Evolutionary conservation across 2,329 filamentous ascomycete genomes (phyloP).

Genomic region (Microcyclospora tardicrescens): DNA sequence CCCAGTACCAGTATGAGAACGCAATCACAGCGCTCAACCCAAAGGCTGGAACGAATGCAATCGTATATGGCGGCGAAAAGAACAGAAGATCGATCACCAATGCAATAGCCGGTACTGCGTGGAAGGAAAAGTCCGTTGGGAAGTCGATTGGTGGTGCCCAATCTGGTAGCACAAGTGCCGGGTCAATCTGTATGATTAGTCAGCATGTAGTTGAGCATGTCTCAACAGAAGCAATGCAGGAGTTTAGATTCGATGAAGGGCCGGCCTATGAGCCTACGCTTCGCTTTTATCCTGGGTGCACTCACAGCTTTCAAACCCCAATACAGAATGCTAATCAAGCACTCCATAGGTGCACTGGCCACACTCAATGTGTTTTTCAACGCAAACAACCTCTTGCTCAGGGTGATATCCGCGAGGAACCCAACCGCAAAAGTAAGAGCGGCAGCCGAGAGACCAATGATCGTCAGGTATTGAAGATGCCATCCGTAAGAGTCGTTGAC

Average conservation of each 20-base stretch:
- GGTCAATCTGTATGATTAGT: slow-evolving; percentile 22
- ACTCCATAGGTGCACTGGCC: slow-evolving; percentile 54
- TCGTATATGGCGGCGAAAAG: slow-evolving; percentile 60
- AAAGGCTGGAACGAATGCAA: slow-evolving; percentile 47
- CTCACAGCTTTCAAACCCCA: slow-evolving; percentile 51
- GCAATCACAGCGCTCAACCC: slow-evolving; percentile 46
- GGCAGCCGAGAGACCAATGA: slow-evolving; percentile 53
- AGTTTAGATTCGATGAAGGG: neutral
- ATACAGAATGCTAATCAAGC: slow-evolving; percentile 59
- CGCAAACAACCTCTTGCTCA: slow-evolving; percentile 45
- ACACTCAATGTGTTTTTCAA: slow-evolving; percentile 56
- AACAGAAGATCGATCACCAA: slow-evolving; percentile 53
- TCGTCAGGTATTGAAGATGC: slow-evolving; percentile 61
- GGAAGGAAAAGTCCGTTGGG: slow-evolving; percentile 50
- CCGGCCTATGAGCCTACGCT: neutral
- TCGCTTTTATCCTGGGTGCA: slow-evolving; percentile 4
- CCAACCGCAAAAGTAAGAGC: slow-evolving; percentile 49
- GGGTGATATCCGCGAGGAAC: slow-evolving; percentile 50
- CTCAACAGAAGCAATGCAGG: neutral
- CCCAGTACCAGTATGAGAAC: slow-evolving; percentile 63
- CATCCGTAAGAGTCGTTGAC: slow-evolving; percentile 49
- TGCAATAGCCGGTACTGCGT: slow-evolving; percentile 52
- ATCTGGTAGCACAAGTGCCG: slow-evolving; percentile 41
- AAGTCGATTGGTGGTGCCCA: slow-evolving; percentile 29
- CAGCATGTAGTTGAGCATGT: neutral